Conservation (phyloP, 495 filamentous ascomycete species). For the Xylaria acuta region DNA sequence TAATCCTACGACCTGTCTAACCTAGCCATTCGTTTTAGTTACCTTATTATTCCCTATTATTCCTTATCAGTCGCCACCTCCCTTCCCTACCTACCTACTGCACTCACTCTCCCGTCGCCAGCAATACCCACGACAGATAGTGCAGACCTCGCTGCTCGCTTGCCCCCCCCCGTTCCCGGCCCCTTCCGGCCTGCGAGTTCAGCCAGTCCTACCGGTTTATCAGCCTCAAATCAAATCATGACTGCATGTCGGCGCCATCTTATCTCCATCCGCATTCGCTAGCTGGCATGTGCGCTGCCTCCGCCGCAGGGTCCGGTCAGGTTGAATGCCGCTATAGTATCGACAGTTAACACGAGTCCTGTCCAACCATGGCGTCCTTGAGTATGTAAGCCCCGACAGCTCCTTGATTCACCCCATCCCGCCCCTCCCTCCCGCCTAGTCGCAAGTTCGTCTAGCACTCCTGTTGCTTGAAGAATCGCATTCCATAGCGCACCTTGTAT, state of each 20-base stretch:
- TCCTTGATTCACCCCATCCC: conserved; percentile 2
- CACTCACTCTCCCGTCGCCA: background rate
- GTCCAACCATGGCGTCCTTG: conserved; percentile 38
- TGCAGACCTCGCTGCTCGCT: background rate
- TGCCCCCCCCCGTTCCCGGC: background rate
- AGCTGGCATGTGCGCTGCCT: conserved; percentile 33
- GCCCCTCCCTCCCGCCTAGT: background rate
- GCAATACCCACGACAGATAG: background rate
- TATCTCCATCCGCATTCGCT: conserved; percentile 30
- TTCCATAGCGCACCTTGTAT: background rate
- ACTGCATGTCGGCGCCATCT: conserved; percentile 38
- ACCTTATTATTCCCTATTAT: too few relatives aligned
- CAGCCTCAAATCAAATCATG: conserved; percentile 29
- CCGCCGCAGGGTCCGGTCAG: conserved; percentile 25
- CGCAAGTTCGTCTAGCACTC: background rate
- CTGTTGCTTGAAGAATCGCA: background rate
- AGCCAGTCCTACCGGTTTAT: conserved; percentile 6
- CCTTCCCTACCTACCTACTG: background rate
- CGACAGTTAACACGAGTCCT: conserved; percentile 13
- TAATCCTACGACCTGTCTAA: background rate
- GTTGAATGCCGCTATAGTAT: conserved; percentile 39
- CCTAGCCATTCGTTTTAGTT: background rate
- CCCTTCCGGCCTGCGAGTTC: conserved; percentile 9
- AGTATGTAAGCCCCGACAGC: conserved; percentile 39
- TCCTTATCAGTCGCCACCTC: conserved; percentile 12